A percentile compares a stretch with the other conserved stretches of the same genome.
These are phyloP conservation scores for Cercospora sp. DNA, from an alignment of 2,329 filamentous ascomycete genomes.

Conservation along the genomic window DNA sequence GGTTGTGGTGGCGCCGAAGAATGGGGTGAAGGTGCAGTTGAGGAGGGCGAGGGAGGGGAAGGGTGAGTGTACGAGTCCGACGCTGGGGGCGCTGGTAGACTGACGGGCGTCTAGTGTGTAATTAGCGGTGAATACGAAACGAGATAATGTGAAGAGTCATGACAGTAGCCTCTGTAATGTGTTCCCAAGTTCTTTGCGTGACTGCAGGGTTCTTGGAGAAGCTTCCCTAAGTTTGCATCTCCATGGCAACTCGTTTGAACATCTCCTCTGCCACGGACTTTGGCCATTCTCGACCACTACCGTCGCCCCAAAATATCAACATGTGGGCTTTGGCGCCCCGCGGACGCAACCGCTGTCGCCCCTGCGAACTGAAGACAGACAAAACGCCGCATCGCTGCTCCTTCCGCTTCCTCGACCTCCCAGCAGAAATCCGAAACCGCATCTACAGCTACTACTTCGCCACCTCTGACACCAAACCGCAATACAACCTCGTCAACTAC, in stretches of 20 bases:
- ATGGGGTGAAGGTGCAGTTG: conserved; percentile 27
- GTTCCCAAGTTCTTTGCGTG: background rate
- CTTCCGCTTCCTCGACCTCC: conserved; percentile 26
- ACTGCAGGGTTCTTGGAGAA: background rate
- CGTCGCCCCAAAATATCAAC: background rate
- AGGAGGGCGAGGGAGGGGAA: background rate
- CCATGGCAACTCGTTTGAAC: background rate
- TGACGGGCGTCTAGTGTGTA: background rate
- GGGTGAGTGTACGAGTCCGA: background rate
- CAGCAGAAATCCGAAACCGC: conserved; percentile 44
- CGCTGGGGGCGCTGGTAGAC: background rate
- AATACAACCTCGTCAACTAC: conserved; percentile 4
- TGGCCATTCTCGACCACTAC: background rate
- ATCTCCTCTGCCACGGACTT: background rate
- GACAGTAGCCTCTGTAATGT: background rate
- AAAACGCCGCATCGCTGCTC: background rate
- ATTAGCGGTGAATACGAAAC: background rate
- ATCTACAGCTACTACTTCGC: conserved; percentile 11
- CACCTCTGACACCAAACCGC: background rate
- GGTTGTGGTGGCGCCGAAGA: conserved; percentile 28
- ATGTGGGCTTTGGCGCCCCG: background rate
- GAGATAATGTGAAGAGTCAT: background rate
- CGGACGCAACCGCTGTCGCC: background rate
- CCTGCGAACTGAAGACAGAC: background rate
- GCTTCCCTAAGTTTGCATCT: background rate